These are phyloP conservation scores for Trichosporon sp. DNA, from an alignment of 1,284 basidiomycete species.

Conservation along the genomic window DNA sequence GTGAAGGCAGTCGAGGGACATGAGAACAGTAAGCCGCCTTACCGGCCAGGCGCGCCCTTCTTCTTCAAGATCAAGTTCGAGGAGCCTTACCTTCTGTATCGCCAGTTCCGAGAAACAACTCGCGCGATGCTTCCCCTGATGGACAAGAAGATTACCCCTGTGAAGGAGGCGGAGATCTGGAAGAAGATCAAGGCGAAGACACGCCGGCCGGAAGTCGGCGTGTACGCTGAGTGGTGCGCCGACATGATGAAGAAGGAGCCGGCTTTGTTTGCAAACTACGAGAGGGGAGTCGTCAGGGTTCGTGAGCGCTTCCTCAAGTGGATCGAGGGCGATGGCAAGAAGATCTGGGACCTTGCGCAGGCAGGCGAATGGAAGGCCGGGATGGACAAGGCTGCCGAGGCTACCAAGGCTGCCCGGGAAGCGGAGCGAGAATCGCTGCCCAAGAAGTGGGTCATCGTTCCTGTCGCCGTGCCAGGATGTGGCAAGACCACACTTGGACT, in stretches of 20 bases:
- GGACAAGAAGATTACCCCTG: conserved; percentile 8
- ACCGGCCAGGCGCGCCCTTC: conserved; percentile 74
- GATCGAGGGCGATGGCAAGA: conserved; percentile 57
- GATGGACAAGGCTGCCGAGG: conserved; percentile 10
- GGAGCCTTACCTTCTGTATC: conserved; percentile 97
- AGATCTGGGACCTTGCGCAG: conserved; percentile 51
- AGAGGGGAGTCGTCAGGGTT: conserved; percentile 70
- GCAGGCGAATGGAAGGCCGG: conserved; percentile 37
- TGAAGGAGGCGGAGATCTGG: conserved; percentile 35
- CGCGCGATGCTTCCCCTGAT: conserved; percentile 61
- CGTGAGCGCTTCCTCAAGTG: conserved; percentile 75
- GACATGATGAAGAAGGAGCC: conserved; percentile 63
- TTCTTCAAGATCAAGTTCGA: conserved; percentile 99
- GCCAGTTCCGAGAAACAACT: conserved; percentile 95
- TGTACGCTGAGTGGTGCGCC: conserved; percentile 51
- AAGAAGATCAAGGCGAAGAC: conserved; percentile 37
- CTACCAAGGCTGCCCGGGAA: conserved; percentile 21
- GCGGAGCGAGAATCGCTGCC: conserved; percentile 33
- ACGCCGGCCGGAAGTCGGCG: conserved; percentile 47
- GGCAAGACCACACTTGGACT: conserved; percentile 89
- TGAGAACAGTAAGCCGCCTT: conserved; percentile 57
- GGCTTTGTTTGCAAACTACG: conserved; percentile 62
- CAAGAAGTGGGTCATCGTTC: conserved; percentile 80
- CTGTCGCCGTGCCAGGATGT: conserved; percentile 86
- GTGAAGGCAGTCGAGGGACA: conserved; percentile 49